These are phyloP conservation scores for Coemansia sp. DNA, from an alignment of 192 early-diverging fungal species.

Conservation along the genomic window DNA sequence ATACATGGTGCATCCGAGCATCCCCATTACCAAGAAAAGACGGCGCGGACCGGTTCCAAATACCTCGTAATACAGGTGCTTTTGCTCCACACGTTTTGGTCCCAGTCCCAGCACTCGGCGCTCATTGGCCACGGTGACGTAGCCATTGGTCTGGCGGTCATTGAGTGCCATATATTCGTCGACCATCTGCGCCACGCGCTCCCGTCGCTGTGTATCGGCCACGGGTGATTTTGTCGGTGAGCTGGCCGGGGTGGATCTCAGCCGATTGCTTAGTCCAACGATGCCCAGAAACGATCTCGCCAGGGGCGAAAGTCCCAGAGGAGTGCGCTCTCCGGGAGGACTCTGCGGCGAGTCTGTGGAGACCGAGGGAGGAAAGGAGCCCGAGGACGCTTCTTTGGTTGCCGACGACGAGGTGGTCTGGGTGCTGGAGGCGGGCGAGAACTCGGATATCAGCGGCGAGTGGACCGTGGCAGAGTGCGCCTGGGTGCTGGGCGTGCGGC, in stretches of 20 bases:
- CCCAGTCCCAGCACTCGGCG: conserved; percentile 7
- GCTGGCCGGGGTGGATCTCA: neutral
- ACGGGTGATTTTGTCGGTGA: neutral
- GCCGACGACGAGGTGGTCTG: too few relatives aligned
- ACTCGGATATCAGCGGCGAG: conserved; percentile 2
- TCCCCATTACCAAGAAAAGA: conserved; percentile 72
- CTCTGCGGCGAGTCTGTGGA: too few relatives aligned
- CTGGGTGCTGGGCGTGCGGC: too few relatives aligned
- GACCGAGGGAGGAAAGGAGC: too few relatives aligned
- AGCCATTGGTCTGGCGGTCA: conserved; percentile 16
- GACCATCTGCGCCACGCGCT: conserved; percentile 3
- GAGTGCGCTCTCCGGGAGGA: too few relatives aligned
- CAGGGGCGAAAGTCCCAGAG: too few relatives aligned
- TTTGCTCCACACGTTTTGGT: conserved; percentile 3
- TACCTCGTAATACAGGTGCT: conserved; percentile 71
- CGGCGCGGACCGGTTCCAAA: conserved; percentile 68
- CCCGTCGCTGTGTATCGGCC: neutral
- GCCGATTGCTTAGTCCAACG: neutral
- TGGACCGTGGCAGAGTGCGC: neutral
- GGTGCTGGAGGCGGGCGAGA: too few relatives aligned
- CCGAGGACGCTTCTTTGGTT: neutral
- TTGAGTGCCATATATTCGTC: conserved; percentile 20
- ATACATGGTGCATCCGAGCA: conserved; percentile 41
- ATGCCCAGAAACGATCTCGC: conserved; percentile 1
- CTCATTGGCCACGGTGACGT: conserved; percentile 12